phyloP scores from a whole-genome alignment of 2,329 filamentous ascomycete genomes.

The Pseudogymnoascus sp. region DNA sequence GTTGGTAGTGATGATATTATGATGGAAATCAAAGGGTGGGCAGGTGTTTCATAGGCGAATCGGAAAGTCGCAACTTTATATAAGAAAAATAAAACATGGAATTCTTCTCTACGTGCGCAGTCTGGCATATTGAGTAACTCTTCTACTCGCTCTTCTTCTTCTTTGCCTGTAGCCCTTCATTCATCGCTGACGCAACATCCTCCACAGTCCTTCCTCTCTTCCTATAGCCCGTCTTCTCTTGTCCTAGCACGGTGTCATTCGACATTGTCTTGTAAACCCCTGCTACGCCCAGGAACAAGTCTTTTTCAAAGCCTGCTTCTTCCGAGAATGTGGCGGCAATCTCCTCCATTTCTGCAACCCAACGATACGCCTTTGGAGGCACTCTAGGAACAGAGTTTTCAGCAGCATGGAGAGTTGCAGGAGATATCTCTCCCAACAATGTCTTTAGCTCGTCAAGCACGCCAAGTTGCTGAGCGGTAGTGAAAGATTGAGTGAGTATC shows the following conservation, averaged over 20 bases:
- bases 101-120: background rate
- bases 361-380: slow-evolving; percentile 70
- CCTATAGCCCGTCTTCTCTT: slow-evolving; percentile 51
- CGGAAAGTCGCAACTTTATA: slow-evolving; percentile 3
- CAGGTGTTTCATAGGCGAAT: slow-evolving; percentile 8
- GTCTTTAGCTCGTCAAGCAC: slow-evolving; percentile 52
- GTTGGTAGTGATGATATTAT: background rate
- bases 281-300: slow-evolving; percentile 54
- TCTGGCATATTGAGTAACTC: background rate
- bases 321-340: slow-evolving; percentile 60
- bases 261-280: slow-evolving; percentile 56
- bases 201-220: slow-evolving; percentile 50
- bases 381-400: slow-evolving; percentile 51
- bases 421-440: slow-evolving; percentile 47
- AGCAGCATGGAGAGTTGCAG: slow-evolving; percentile 40
- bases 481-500: slow-evolving; percentile 63
- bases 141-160: slow-evolving; percentile 35
- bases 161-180: slow-evolving; percentile 39
- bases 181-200: slow-evolving; percentile 47
- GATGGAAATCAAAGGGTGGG: slow-evolving; percentile 2
- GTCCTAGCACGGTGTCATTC: slow-evolving; percentile 52
- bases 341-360: slow-evolving; percentile 73
- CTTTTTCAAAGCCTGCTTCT: slow-evolving; percentile 54
- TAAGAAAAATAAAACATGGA: slow-evolving; percentile 3
- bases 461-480: slow-evolving; percentile 58